Percentiles rank a stretch among this genome's conserved stretches.
These are phyloP conservation scores for Coemansia sp. DNA, from an alignment of 192 early-diverging fungal genomes.

Conservation along the genomic window DNA sequence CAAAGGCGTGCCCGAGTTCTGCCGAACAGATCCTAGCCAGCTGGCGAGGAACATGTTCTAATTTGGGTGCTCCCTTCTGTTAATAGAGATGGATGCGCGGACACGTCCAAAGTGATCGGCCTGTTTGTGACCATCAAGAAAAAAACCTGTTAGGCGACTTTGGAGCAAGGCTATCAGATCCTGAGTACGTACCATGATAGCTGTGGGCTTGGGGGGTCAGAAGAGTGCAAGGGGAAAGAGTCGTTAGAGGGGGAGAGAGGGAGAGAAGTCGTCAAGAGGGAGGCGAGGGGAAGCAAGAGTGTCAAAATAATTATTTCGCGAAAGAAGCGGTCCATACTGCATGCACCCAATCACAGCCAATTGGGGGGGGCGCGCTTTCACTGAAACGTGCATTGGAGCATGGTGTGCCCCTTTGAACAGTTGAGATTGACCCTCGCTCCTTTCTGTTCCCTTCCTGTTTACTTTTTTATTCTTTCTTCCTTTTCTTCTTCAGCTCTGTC, in stretches of 20 bases:
- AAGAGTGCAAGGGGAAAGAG: not conserved
- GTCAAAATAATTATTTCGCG: not conserved
- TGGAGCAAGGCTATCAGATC: not conserved
- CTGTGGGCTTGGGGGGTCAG: too few relatives aligned
- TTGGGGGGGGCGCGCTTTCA: not conserved
- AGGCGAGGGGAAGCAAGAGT: not conserved
- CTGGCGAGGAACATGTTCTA: not conserved
- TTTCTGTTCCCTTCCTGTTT: not conserved
- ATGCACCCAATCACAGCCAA: not conserved
- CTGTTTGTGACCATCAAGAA: not conserved
- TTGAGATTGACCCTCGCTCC: too few relatives aligned
- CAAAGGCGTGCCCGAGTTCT: too few relatives aligned
- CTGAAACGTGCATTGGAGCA: too few relatives aligned
- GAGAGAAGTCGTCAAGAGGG: not conserved
- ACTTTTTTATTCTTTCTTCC: not conserved
- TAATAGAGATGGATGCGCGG: constrained; percentile 5
- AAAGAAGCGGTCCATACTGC: constrained; percentile 1
- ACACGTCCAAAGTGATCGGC: not conserved
- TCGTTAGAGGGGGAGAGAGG: not conserved
- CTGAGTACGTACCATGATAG: not conserved
- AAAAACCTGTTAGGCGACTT: not conserved
- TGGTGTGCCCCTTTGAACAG: not conserved
- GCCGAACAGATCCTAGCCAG: not conserved
- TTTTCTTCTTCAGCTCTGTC: not conserved
- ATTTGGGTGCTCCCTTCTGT: not conserved